A percentile compares a stretch with the other conserved stretches of the same genome.
Evolutionary conservation across 306 rosid genomes (phyloP).

Genomic region (Quercus bicolor): DNA sequence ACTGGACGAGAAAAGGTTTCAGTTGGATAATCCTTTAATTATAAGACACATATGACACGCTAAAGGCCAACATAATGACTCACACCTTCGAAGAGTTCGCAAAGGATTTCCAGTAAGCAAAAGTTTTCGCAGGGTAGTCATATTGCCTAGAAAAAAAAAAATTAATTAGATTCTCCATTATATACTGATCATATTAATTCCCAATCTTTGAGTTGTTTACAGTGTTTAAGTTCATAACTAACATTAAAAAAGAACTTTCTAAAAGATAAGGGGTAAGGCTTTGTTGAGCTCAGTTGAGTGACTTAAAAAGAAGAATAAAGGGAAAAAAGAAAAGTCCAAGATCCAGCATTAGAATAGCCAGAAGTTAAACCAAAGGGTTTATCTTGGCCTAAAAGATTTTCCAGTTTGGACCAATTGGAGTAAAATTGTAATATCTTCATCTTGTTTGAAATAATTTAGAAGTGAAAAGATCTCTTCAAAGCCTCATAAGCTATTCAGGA

Average conservation of each 20-base stretch:
- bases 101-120: conserved; percentile 79
- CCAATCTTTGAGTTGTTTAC: not conserved
- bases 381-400: not conserved
- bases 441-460: not conserved
- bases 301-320: not conserved
- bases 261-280: not conserved
- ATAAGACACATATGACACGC: conserved; percentile 5
- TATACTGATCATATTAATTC: conserved; percentile 11
- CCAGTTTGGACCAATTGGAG: not conserved
- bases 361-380: not conserved
- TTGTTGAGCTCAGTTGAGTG: not conserved
- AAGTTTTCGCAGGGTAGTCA: conserved; percentile 88
- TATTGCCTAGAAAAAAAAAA: conserved; percentile 62
- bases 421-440: not conserved
- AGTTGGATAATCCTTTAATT: conserved; percentile 19
- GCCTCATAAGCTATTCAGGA: not conserved
- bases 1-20: conserved; percentile 40
- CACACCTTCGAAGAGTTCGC: conserved; percentile 86
- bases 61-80: conserved; percentile 16
- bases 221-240: not conserved
- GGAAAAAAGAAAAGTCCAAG: not conserved
- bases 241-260: not conserved
- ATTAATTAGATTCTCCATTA: conserved; percentile 4
- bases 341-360: not conserved
- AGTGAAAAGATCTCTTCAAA: not conserved